These are phyloP conservation scores for Magnaporthales sp. DNA, from an alignment of 2,329 filamentous ascomycete genomes.

Conservation along the genomic window DNA sequence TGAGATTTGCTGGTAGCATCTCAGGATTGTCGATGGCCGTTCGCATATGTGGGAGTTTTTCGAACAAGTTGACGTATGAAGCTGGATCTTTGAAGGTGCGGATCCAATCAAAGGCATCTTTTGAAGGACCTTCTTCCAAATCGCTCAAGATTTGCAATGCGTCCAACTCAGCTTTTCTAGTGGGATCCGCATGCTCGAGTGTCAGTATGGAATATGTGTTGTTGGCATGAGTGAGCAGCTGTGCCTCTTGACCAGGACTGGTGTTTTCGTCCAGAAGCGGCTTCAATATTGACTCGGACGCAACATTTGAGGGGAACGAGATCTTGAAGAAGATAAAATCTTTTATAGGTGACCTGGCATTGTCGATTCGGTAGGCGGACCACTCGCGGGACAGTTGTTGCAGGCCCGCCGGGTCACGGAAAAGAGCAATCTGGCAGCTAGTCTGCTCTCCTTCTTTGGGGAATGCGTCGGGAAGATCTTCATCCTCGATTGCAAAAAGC, in stretches of 20 bases:
- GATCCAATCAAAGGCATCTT: conserved; percentile 13
- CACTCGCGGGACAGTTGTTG: conserved; percentile 1
- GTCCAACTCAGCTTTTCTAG: conserved; percentile 12
- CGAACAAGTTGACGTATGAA: conserved; percentile 13
- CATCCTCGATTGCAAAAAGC: conserved; percentile 11
- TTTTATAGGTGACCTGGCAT: not conserved
- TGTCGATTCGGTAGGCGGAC: not conserved
- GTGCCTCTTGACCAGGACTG: not conserved
- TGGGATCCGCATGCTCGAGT: conserved; percentile 11
- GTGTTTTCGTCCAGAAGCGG: not conserved
- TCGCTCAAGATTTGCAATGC: conserved; percentile 8
- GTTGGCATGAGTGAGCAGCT: not conserved
- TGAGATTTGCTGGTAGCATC: conserved; percentile 9
- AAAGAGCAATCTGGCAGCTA: not conserved
- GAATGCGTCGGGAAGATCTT: conserved; percentile 1
- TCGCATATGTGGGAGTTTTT: conserved; percentile 14
- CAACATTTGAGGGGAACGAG: not conserved
- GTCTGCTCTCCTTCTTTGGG: conserved; percentile 10
- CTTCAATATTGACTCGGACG: not conserved
- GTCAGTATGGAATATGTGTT: conserved; percentile 6
- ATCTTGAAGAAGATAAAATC: conserved; percentile 9
- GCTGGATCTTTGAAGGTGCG: conserved; percentile 13
- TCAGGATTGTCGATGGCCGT: conserved; percentile 8
- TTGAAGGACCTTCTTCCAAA: not conserved
- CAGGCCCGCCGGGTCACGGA: not conserved